phyloP scores from a whole-genome alignment of 2,329 filamentous ascomycete species.

The Cadophora malorum region DNA sequence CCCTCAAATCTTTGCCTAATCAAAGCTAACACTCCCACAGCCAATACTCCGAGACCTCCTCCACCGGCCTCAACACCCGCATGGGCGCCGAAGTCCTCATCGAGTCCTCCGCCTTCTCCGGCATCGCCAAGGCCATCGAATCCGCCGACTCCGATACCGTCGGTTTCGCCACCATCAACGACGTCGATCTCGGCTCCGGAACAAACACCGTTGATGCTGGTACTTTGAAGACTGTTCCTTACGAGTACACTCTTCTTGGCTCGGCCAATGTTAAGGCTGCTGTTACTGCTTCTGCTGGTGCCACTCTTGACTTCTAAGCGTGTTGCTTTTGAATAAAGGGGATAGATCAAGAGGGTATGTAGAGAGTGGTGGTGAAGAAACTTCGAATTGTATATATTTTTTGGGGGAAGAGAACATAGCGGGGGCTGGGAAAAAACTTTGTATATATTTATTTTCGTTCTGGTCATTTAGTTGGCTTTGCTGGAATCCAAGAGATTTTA shows the following conservation, averaged over 20 bases:
- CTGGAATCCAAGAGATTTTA: not conserved
- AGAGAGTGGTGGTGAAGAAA: not conserved
- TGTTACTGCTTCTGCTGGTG: conserved; percentile 44
- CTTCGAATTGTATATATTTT: not conserved
- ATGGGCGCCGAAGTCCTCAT: conserved; percentile 62
- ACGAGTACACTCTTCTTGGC: conserved; percentile 52
- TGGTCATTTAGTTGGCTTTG: not conserved
- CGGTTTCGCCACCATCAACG: conserved; percentile 52
- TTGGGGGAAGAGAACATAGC: not conserved
- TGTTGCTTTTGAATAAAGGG: not conserved
- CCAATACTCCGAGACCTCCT: conserved; percentile 50
- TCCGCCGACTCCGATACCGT: conserved; percentile 47
- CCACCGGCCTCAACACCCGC: conserved; percentile 62
- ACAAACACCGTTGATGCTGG: conserved; percentile 56
- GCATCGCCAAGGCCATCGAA: conserved; percentile 51
- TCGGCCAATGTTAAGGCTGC: conserved; percentile 27
- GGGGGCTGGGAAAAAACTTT: not conserved
- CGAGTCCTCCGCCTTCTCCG: conserved; percentile 59
- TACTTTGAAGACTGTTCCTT: conserved; percentile 58
- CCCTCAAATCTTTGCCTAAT: too few species aligned
- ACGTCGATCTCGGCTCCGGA: conserved; percentile 56
- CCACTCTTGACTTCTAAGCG: conserved; percentile 45
- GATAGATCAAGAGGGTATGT: too few species aligned
- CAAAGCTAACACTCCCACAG: not conserved
- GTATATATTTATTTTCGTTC: not conserved